These are phyloP conservation scores for Apiotrichum gamsii DNA, from an alignment of 1,284 basidiomycete genomes.

Conservation along the genomic window DNA sequence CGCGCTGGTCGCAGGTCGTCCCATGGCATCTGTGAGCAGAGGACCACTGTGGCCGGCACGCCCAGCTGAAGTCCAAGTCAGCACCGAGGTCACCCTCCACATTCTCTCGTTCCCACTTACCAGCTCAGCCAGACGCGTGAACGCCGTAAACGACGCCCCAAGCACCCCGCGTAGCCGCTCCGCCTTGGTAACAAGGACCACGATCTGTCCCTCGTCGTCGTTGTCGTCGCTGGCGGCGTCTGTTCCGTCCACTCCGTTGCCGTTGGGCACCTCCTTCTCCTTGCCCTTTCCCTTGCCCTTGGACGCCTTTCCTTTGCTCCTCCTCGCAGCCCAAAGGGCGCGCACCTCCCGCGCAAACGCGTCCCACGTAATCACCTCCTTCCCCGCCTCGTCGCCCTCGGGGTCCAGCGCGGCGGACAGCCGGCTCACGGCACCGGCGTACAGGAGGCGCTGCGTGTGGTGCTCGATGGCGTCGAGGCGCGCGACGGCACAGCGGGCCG, in stretches of 20 bases:
- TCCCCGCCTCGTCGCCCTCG: slow-evolving; percentile 30
- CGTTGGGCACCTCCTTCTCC: slow-evolving; percentile 2
- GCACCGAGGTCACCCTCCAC: neutral
- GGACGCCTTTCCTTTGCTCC: slow-evolving; percentile 1
- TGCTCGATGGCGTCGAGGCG: slow-evolving; percentile 60
- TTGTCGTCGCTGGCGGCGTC: slow-evolving; percentile 11
- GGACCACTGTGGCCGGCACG: slow-evolving; percentile 55
- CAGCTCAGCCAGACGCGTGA: slow-evolving; percentile 66
- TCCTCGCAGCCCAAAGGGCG: slow-evolving; percentile 30
- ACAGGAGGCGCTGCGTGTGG: slow-evolving; percentile 61
- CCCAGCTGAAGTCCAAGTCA: slow-evolving; percentile 38
- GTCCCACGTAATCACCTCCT: slow-evolving; percentile 58
- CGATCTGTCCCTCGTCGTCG: slow-evolving; percentile 47
- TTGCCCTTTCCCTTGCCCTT: slow-evolving; percentile 17
- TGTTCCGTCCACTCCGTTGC: slow-evolving; percentile 10
- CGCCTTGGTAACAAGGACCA: slow-evolving; percentile 62
- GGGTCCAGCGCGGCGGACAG: slow-evolving; percentile 49
- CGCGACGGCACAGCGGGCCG: slow-evolving; percentile 43
- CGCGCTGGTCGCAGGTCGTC: slow-evolving; percentile 63
- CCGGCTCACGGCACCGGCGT: slow-evolving; percentile 59
- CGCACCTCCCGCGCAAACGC: slow-evolving; percentile 60
- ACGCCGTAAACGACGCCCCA: slow-evolving; percentile 61
- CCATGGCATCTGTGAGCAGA: slow-evolving; percentile 66
- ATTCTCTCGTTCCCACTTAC: slow-evolving; percentile 50
- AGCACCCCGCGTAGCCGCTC: slow-evolving; percentile 61